Evolutionary conservation across 192 early-diverging fungal species (phyloP), one percentile per base, ranked within the genome.

Genomic region (Rhizophagus clarus): DNA sequence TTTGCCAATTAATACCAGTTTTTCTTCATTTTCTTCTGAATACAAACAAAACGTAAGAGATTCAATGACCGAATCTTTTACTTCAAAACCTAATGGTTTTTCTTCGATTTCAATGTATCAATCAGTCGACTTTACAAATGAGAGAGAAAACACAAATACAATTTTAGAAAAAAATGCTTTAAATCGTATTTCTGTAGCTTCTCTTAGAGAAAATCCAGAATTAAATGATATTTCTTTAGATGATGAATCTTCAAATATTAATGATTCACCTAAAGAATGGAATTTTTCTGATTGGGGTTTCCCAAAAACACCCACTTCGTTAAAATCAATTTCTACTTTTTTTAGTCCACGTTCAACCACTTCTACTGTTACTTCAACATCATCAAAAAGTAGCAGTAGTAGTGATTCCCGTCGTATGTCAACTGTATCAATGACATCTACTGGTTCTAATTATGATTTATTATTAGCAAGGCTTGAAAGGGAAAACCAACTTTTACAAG

Each of bases 381-480:
- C 79, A 15, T 20, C 51, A 24, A 60, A 61, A 62, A 51, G 49
- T 40, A 56, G 17, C 51, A 56, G 51, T 56, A 56, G 51, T 20
- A 22, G 51, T 56, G 71, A 76, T 37, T 81, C 82, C 2, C 77
- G 79, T 34, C 81, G 83, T 69, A 70, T 80, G 3, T 87, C 86
- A 31, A 85, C 68, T 74, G 82, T 80, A 29, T 86, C 87, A 26
- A 80, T 78, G 15, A 60, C 70, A 29, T 83, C 84, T 1, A 84
- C 76, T n/a, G 84, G 81, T n/a, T 89, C 88, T 7, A 90, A 88
- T 63, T 88, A 87, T 82, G 89, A 90, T 79, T 67, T 90, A 73
- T 84, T 95, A 67, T 83, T 95, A 72, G 86, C 87, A 34, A 86
- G 90, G 82, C 80, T 95, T 72, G 93, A 92, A 79, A 87, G 86